phyloP scores from a whole-genome alignment of 768 basidiomycete species.

The Lactarius sanguifluus region DNA sequence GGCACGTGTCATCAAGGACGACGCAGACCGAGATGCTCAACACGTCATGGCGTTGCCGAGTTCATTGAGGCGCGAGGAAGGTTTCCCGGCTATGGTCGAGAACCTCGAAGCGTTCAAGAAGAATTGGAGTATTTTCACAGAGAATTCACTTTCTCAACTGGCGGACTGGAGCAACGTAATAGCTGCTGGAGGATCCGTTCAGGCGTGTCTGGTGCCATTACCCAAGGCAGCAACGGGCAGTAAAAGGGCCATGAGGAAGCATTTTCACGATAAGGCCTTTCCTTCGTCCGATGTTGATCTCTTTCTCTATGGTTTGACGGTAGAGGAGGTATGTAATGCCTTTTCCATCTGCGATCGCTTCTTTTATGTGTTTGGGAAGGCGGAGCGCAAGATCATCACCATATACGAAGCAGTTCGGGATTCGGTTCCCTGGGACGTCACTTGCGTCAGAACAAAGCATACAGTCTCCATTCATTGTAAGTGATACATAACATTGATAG shows the following conservation, averaged over 20 bases:
- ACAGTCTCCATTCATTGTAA: constrained; percentile 62
- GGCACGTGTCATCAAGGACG: constrained; percentile 48
- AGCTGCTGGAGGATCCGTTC: constrained; percentile 61
- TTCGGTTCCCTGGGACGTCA: constrained; percentile 67
- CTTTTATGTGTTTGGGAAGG: constrained; percentile 36
- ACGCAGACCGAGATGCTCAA: constrained; percentile 46
- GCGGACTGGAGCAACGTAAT: constrained; percentile 63
- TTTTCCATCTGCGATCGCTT: background rate
- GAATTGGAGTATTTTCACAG: constrained; percentile 64
- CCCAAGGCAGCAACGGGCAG: constrained; percentile 49
- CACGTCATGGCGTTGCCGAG: constrained; percentile 54
- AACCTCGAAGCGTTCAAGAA: constrained; percentile 58
- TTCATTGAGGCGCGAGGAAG: constrained; percentile 47
- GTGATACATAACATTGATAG: constrained; percentile 23
- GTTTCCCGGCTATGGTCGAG: constrained; percentile 48
- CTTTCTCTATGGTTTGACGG: constrained; percentile 59
- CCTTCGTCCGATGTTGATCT: constrained; percentile 65
- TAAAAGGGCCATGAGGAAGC: constrained; percentile 57
- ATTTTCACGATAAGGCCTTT: constrained; percentile 54
- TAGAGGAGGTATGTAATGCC: constrained; percentile 44
- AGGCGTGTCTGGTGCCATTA: constrained; percentile 55
- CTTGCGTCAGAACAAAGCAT: constrained; percentile 64
- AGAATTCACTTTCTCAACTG: constrained; percentile 59
- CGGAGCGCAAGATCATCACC: constrained; percentile 55
- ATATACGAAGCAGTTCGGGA: constrained; percentile 66